These are phyloP conservation scores for Solanum gandarillasii DNA, from an alignment of 257 asterid species.

Conservation along the genomic window DNA sequence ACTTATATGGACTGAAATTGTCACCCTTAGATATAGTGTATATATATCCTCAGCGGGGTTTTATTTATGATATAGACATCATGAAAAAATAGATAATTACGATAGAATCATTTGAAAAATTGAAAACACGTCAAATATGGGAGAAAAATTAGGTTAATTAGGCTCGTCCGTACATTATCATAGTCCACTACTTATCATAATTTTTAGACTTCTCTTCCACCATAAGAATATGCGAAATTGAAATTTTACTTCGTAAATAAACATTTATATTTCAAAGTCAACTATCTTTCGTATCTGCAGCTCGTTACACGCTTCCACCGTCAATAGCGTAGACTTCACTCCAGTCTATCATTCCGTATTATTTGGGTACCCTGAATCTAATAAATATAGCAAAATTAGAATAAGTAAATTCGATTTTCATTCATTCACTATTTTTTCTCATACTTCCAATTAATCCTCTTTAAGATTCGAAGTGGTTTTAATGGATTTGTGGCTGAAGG, in stretches of 20 bases:
- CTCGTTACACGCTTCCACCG: background rate
- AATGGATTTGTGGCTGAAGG: conserved; percentile 88
- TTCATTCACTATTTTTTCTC: background rate
- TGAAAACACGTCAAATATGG: too few species aligned
- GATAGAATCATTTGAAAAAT: background rate
- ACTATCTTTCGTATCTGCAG: background rate
- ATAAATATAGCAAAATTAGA: background rate
- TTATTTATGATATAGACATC: too few species aligned
- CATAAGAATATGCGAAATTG: background rate
- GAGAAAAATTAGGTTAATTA: too few species aligned
- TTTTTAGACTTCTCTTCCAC: background rate
- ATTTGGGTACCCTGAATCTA: background rate
- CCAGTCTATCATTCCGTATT: background rate
- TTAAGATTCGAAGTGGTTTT: background rate
- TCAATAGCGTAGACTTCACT: background rate
- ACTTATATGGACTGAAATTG: too few species aligned
- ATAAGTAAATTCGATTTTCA: background rate
- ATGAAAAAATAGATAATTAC: background rate
- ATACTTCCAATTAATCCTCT: background rate
- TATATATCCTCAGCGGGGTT: too few species aligned
- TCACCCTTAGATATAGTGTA: too few species aligned
- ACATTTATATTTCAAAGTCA: background rate
- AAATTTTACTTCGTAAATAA: too few species aligned
- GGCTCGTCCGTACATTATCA: background rate
- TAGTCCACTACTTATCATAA: background rate